These are phyloP conservation scores for Dioscorea alata DNA, from an alignment of 106 monocot species.

Conservation along the genomic window DNA sequence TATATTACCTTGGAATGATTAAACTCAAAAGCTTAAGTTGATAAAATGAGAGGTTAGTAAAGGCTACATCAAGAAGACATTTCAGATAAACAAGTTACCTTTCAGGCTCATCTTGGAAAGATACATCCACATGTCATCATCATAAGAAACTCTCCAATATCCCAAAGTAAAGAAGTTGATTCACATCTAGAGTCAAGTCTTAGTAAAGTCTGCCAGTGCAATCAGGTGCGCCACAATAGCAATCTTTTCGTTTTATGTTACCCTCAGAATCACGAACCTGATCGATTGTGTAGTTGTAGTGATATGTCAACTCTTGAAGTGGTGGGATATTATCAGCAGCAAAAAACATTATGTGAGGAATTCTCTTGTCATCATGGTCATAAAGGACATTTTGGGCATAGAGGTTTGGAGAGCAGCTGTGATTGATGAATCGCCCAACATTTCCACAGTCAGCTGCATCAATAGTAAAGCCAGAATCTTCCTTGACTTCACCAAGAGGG, in stretches of 20 bases:
- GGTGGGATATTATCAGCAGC: constrained; percentile 90
- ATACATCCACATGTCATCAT: too few relatives aligned
- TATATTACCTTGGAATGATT: too few relatives aligned
- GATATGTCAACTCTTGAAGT: constrained; percentile 76
- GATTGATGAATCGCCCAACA: constrained; percentile 91
- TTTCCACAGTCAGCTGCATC: constrained; percentile 81
- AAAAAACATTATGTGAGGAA: constrained; percentile 92
- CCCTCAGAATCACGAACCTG: constrained; percentile 62
- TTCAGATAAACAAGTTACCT: too few relatives aligned
- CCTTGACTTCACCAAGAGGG: constrained; percentile 15
- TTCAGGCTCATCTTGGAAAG: too few relatives aligned
- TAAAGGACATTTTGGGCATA: constrained; percentile 90
- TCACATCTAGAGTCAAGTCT: background rate
- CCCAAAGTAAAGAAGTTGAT: background rate
- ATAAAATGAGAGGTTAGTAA: too few relatives aligned
- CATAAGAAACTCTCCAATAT: too few relatives aligned
- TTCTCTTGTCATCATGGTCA: constrained; percentile 79
- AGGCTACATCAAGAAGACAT: too few relatives aligned
- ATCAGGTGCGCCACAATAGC: constrained; percentile 63
- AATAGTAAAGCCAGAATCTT: constrained; percentile 63
- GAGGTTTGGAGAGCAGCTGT: constrained; percentile 89
- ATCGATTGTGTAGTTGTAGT: constrained; percentile 72
- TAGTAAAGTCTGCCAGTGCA: constrained; percentile 73
- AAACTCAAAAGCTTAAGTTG: too few relatives aligned
- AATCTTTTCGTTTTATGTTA: constrained; percentile 61